Evolutionary conservation across 129 eudicot species (phyloP).

Genomic region (Artemisia tridentata): DNA sequence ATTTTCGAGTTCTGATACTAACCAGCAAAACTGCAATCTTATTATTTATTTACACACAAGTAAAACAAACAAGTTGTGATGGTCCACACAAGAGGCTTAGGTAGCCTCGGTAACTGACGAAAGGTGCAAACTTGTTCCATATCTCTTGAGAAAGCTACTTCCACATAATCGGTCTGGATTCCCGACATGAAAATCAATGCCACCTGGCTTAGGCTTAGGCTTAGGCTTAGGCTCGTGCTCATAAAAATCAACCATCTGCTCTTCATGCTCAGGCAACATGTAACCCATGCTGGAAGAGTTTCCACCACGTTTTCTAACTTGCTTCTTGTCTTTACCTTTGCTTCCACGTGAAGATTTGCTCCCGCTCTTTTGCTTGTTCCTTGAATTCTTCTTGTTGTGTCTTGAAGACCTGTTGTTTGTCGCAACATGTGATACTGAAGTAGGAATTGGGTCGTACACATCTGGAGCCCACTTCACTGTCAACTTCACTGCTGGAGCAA

Average conservation of each 20-base stretch:
- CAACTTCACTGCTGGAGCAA: slow-evolving; percentile 39
- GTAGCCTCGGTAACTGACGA: slow-evolving; percentile 82
- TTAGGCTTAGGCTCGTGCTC: slow-evolving; percentile 19
- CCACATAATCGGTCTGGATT: slow-evolving; percentile 66
- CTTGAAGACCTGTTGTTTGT: slow-evolving; percentile 45
- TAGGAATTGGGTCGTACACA: slow-evolving; percentile 79
- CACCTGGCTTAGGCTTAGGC: slow-evolving; percentile 22
- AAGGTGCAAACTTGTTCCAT: slow-evolving; percentile 50
- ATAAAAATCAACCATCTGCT: slow-evolving; percentile 27
- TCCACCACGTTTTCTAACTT: slow-evolving; percentile 52
- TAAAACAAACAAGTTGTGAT: slow-evolving; percentile 6
- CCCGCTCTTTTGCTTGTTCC: slow-evolving; percentile 60
- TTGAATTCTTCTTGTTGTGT: slow-evolving; percentile 54
- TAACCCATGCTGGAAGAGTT: slow-evolving; percentile 37
- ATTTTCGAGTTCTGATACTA: slow-evolving; percentile 10
- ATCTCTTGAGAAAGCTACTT: slow-evolving; percentile 57
- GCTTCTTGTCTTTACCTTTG: slow-evolving; percentile 73
- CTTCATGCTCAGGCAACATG: slow-evolving; percentile 37
- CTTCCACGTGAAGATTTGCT: slow-evolving; percentile 65
- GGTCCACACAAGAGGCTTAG: slow-evolving; percentile 17
- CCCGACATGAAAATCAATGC: slow-evolving; percentile 40
- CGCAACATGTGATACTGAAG: slow-evolving; percentile 60
- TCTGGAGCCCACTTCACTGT: slow-evolving; percentile 88
- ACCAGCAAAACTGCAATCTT: slow-evolving; percentile 34
- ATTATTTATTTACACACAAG: slow-evolving; percentile 35